Evolutionary conservation across 2,329 filamentous ascomycete genomes (phyloP).

Genomic region (Microdochium paspali): DNA sequence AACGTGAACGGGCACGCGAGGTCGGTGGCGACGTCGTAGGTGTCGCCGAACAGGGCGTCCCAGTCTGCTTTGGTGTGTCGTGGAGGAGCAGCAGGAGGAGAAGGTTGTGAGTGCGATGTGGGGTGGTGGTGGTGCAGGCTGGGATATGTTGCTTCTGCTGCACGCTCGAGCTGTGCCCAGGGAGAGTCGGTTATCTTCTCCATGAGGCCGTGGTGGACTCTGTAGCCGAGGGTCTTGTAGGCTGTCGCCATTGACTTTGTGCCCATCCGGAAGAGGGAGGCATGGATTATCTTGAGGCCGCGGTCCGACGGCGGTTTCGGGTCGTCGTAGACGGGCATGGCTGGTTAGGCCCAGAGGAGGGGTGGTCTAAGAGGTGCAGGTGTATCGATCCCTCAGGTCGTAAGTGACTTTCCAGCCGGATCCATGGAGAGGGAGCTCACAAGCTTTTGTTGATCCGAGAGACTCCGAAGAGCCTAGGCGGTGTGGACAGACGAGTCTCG

Average conservation of each 20-base stretch:
- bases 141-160: conserved; percentile 7
- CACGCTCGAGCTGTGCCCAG: conserved; percentile 5
- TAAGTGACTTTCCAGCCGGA: too few species aligned
- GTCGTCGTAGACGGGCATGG: neutral
- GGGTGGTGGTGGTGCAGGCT: too few species aligned
- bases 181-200: neutral
- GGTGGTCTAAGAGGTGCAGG: too few species aligned
- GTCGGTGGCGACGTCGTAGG: conserved; percentile 6
- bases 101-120: neutral
- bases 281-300: conserved; percentile 3
- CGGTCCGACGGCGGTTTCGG: neutral
- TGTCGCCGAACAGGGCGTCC: conserved; percentile 6
- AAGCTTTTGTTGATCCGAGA: too few species aligned
- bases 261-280: conserved; percentile 7
- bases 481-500: too few species aligned
- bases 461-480: too few species aligned
- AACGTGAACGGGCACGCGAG: conserved; percentile 3
- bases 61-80: conserved; percentile 4
- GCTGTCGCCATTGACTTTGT: conserved; percentile 6
- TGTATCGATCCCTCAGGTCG: too few species aligned
- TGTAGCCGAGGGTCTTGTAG: conserved; percentile 7
- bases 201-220: conserved; percentile 1
- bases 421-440: too few species aligned
- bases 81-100: neutral
- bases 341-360: neutral